Conservation (phyloP, 805 yeast genomes). For the Saturnispora saitoi region DNA sequence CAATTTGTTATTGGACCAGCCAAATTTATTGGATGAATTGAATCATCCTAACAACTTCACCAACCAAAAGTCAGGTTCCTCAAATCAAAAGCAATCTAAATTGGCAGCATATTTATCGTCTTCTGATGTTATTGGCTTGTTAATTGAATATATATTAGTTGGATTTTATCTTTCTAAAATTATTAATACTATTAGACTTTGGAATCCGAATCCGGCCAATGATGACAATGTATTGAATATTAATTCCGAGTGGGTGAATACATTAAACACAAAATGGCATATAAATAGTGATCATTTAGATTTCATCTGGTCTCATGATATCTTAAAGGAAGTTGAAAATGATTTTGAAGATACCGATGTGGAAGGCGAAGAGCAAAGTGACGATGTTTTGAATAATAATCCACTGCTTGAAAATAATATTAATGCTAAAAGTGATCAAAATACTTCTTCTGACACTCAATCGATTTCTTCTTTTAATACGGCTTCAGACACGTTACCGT, state of each 20-base stretch:
- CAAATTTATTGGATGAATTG: conserved; percentile 29
- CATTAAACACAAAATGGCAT: conserved; percentile 1
- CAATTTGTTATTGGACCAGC: conserved; percentile 30
- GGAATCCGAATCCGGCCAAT: conserved; percentile 7
- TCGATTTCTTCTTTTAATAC: neutral
- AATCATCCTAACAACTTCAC: conserved; percentile 25
- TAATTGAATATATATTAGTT: conserved; percentile 24
- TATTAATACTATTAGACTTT: neutral
- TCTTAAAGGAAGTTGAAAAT: conserved; percentile 2
- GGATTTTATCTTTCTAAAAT: conserved; percentile 8
- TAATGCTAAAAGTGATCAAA: conserved; percentile 8
- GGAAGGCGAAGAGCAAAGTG: conserved; percentile 3
- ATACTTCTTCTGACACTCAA: neutral
- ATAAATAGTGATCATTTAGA: conserved; percentile 3
- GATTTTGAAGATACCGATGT: neutral
- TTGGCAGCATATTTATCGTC: conserved; percentile 27
- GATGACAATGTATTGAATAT: conserved; percentile 5
- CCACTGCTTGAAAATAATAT: conserved; percentile 17
- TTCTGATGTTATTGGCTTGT: conserved; percentile 23
- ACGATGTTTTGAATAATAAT: conserved; percentile 1
- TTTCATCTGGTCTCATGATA: conserved; percentile 7
- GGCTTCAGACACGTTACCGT: conserved; percentile 5
- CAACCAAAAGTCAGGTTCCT: neutral
- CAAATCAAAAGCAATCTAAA: conserved; percentile 14
- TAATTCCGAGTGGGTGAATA: conserved; percentile 3